Evolutionary conservation across 1,284 basidiomycete species (phyloP), one percentile per base, ranked within the genome.

Genomic region (Sporisorium graminicola): DNA sequence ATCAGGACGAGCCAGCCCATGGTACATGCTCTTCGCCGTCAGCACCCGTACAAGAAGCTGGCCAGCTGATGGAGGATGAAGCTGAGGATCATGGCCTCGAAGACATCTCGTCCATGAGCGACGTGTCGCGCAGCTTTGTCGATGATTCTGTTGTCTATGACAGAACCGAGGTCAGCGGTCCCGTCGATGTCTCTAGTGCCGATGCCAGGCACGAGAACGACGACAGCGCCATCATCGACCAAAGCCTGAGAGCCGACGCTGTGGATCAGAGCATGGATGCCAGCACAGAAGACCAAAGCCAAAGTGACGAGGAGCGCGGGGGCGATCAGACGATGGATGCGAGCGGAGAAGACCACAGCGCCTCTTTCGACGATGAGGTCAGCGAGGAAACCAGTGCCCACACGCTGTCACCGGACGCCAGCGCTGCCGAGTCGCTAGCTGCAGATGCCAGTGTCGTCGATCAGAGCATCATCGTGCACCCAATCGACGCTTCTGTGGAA

Each of bases 91-190:
- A 12, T 20, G 47, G 13, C 3, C 16, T 33, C 29, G 51, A 58
- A 16, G 62, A 61, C 24, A 50, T 58, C 12, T 60, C 62, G 12
- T 61, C 53, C 24, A 53, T 58, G 49, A 58, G 50, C 62, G 58
- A 71, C 35, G 31, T 61, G 7, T 65, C 68, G 49, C 68, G 54
- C 29, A 61, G 58, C 62, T 71, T 65, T 65, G 63, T 55, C 13
- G 58, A 54, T 18, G 50, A 58, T 4, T 55, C 62, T 22, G 44
- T 12, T 3, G 24, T 20, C 12, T 40, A 51, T 12, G 35, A 53
- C 20, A 49, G 49, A 8, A 13, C 22, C 37, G 47, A 61, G 6
- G 40, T 47, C 26, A 58, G 47, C 35, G 57, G 47, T 20, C 47
- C 57, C 20, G 47, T 58, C 9, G 47, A 58, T 31, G 47, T 51